Evolutionary conservation across 352 stramenopile genomes (phyloP), one percentile per base, ranked within the genome.

Genomic region (Lagenidium giganteum): DNA sequence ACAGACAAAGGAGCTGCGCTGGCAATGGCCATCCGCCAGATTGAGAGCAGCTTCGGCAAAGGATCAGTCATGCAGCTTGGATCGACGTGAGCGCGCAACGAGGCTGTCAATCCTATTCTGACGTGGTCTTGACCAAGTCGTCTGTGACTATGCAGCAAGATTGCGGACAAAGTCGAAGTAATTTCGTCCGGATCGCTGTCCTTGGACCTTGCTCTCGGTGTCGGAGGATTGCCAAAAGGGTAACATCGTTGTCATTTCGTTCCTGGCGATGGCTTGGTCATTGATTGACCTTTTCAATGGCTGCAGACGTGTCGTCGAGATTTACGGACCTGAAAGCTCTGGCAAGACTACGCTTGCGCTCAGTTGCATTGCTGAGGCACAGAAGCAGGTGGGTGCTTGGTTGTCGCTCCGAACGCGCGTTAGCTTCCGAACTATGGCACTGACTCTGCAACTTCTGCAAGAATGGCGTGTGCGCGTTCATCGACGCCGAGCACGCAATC

Each of bases 281-380:
- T 37, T 33, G 17, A 23, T 14, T 6, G 35, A 7, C 23, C n/a
- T 4, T 8, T 20, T 42, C 12, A 39, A 18, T 34, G 25, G 2
- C 32, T 45, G 2, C 51, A 93, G 96, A 13, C 88, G 96, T 17
- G 88, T 99, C 1, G 85, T 99, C 20, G 97, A 99, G 73, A 98
- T 99, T 60, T 99, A 99, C 57, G 96, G 97, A 5, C 96, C 96
- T 0, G 96, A 99, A 80, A 97, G 83, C 48, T 97, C 83, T 3
- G 97, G 97, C 42, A 99, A 99, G 71, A 99, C 97, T 1, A 99
- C 97, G 3, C 66, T 99, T 17, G 95, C 96, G 1, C 68, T 99
- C 30, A 97, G 98, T 55, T 97, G 89, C 41, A 96, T 99, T 51
- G 96, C 96, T 8, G 70, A 99, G 52, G 79, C 79, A 24, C 96